Base-by-base conservation (phyloP, 805 yeast genomes). In the Metschnikowia bowlesiae region DNA sequence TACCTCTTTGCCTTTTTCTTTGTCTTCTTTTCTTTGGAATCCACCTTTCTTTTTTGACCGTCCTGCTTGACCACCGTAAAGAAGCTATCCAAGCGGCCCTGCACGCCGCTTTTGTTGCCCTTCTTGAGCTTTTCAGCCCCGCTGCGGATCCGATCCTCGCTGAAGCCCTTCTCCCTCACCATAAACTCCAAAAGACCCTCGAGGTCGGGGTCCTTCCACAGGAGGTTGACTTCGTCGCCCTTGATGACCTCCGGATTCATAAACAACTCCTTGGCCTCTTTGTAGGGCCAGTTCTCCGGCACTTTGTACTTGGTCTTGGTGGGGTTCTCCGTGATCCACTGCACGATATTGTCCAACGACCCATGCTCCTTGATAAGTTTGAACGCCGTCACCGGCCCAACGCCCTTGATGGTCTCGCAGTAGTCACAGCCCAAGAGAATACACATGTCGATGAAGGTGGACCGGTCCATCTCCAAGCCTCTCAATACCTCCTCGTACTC, bases 381-480 rank as follows among this genome's bases (percentile, higher is more conserved):
- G 55, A 80, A 75, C 0, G 97, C 99, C 1, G 97, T 92, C 2
- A 87, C 94, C 0, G 98, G 98, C 8, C 99, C 99, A 53, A 94
- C 85, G 26, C 99, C 99, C 60, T 82, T 82, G 51, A 94, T 91
- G 4, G 97, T 87, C 56, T 92, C 97, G 70, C 97, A 89, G 68
- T 94, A 94, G 72, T 94, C 99, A 69, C 99, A 94, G 1, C 99
- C 99, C 43, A 94, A 72, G 61, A 94, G 74, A 39, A 94, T 92
- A 71, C 99, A 91, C 59, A 94, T 70, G 65, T 94, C 99, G 44
- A 94, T 80, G 66, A 94, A 94, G 51, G 89, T 85, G 26, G 76
- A 78, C 41, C 79, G 71, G 44, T 81, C 83, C 76, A 91, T 73
- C n/a, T 78, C 92, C 53, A 94, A 74, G 0, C 89, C 96, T 57